Evolutionary conservation across 2,329 filamentous ascomycete species (phyloP).

Genomic region (Paecilomyces niveus): DNA sequence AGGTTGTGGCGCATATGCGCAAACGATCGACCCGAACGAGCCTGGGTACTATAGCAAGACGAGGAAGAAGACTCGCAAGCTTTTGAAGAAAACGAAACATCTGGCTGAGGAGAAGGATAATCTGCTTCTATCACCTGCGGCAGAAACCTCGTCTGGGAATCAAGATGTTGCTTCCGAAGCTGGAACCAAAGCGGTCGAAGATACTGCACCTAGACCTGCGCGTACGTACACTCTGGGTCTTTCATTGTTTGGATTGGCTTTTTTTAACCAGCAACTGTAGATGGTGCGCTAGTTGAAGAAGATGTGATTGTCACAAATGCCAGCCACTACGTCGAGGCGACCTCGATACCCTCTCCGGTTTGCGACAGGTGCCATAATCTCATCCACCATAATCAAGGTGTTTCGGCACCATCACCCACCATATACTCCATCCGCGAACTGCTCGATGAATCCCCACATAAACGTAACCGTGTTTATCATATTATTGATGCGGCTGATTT

Average conservation of each 20-base stretch:
- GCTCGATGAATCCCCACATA: slow-evolving; percentile 80
- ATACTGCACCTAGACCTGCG: neutral
- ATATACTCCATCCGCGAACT: slow-evolving; percentile 76
- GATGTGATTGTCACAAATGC: slow-evolving; percentile 10
- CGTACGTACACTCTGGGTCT: neutral
- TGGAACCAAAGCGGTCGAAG: slow-evolving; percentile 2
- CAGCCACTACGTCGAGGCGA: slow-evolving; percentile 11
- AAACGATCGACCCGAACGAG: slow-evolving; percentile 47
- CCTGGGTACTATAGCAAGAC: slow-evolving; percentile 52
- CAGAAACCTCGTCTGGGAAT: neutral
- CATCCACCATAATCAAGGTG: slow-evolving; percentile 64
- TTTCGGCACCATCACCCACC: slow-evolving; percentile 71
- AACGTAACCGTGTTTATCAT: slow-evolving; percentile 92
- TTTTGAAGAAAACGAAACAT: slow-evolving; percentile 16
- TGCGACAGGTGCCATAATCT: slow-evolving; percentile 86
- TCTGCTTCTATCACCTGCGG: neutral
- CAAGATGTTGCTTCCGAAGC: slow-evolving; percentile 8
- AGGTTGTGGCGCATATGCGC: slow-evolving; percentile 56
- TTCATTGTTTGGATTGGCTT: neutral
- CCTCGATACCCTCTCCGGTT: slow-evolving; percentile 31
- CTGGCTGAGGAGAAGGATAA: slow-evolving; percentile 5
- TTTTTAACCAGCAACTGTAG: neutral
- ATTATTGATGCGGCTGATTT: slow-evolving; percentile 94
- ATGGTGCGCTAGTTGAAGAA: slow-evolving; percentile 6
- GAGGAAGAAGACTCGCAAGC: slow-evolving; percentile 41